Conservation (phyloP, 257 asterid species). For the Anisodus tanguticus region DNA sequence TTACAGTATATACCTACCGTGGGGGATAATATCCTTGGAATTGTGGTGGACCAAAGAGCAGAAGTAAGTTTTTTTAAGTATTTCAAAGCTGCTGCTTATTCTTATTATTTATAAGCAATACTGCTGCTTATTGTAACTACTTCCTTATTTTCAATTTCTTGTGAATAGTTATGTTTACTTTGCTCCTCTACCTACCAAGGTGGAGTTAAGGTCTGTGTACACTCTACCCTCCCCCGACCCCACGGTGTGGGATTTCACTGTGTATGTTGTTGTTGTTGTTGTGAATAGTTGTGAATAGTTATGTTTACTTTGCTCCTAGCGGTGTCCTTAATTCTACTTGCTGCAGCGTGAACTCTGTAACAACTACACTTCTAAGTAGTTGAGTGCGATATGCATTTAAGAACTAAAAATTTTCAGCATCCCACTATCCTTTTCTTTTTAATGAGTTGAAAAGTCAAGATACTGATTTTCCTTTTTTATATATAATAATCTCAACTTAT, state of each 20-base stretch:
- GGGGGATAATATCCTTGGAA: constrained; percentile 92
- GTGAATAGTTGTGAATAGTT: constrained; percentile 19
- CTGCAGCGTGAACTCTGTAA: background rate
- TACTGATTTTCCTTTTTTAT: background rate
- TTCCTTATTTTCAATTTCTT: background rate
- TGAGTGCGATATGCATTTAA: background rate
- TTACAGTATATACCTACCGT: constrained; percentile 76
- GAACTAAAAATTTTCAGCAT: background rate
- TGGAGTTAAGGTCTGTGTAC: no score
- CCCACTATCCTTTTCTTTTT: constrained; percentile 1
- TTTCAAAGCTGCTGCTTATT: background rate
- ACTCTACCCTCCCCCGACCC: no score
- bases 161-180: no score
- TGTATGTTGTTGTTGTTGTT: no score
- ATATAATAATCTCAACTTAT: background rate
- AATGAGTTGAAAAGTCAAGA: background rate
- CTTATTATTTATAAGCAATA: background rate
- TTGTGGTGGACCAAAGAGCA: constrained; percentile 78
- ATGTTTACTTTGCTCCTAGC: background rate
- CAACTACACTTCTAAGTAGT: background rate
- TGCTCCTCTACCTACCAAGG: no score
- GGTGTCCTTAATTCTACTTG: background rate
- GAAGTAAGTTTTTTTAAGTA: constrained; percentile 68
- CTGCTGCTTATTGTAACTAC: background rate
- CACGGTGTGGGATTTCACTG: background rate